phyloP scores from a whole-genome alignment of 306 rosid genomes.

The Cucumis melo region DNA sequence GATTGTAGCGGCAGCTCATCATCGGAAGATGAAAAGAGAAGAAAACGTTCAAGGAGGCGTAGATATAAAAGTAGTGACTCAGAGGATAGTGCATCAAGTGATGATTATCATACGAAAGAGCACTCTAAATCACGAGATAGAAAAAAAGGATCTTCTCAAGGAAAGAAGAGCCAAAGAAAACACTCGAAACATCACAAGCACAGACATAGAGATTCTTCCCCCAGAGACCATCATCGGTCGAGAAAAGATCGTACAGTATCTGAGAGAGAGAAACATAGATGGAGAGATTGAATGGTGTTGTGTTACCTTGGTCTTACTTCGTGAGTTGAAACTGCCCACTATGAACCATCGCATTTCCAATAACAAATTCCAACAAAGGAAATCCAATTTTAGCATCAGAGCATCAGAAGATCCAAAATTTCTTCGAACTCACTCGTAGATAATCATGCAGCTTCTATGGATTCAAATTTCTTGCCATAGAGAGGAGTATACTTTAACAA shows the following conservation, averaged over 20 bases:
- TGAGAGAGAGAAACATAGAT: slow-evolving; percentile 32
- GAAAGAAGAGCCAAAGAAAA: slow-evolving; percentile 41
- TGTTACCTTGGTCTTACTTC: neutral
- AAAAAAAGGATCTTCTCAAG: slow-evolving; percentile 51
- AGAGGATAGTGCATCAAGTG: slow-evolving; percentile 41
- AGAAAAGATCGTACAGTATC: slow-evolving; percentile 31
- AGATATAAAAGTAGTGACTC: slow-evolving; percentile 33
- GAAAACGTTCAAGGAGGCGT: slow-evolving; percentile 42
- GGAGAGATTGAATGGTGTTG: neutral
- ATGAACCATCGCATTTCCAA: neutral
- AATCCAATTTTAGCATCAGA: neutral
- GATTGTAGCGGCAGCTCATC: slow-evolving; percentile 31
- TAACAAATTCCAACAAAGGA: neutral
- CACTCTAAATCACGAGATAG: slow-evolving; percentile 45
- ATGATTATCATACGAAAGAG: slow-evolving; percentile 27
- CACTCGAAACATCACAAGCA: slow-evolving; percentile 50
- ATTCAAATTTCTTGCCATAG: neutral
- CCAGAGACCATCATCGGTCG: slow-evolving; percentile 26
- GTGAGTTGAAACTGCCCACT: neutral
- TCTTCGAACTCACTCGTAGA: neutral
- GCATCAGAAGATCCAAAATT: neutral
- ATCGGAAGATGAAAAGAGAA: slow-evolving; percentile 54
- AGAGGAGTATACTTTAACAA: neutral
- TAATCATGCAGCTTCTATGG: neutral
- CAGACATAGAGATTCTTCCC: slow-evolving; percentile 42